Evolutionary conservation across 73 alveolate species (phyloP).

Genomic region (Durusdinium trenchii): DNA sequence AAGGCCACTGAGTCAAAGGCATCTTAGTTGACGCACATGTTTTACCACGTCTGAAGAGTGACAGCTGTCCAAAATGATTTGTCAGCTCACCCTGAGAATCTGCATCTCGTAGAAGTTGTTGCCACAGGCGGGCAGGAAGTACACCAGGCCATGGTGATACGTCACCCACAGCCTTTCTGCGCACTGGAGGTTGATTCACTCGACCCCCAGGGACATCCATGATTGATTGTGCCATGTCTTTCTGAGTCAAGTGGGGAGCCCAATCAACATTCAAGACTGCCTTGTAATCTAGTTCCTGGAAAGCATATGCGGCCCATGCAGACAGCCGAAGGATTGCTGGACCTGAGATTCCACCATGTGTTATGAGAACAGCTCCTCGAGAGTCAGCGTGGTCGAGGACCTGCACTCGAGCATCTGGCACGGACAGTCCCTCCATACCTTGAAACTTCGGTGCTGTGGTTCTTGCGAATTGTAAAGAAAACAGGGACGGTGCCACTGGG

Average conservation of each 20-base stretch:
- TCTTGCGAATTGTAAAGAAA: conserved; percentile 24
- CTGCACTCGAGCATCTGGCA: conserved; percentile 58
- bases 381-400: background rate
- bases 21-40: background rate
- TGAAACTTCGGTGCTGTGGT: background rate
- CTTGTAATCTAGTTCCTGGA: conserved; percentile 34
- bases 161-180: conserved; percentile 64
- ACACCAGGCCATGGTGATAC: conserved; percentile 92
- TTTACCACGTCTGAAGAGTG: background rate
- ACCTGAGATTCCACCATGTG: conserved; percentile 75
- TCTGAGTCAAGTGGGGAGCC: conserved; percentile 20
- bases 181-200: conserved; percentile 57
- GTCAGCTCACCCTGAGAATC: background rate
- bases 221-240: conserved; percentile 23
- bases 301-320: conserved; percentile 84
- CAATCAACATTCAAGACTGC: conserved; percentile 54
- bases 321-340: conserved; percentile 80
- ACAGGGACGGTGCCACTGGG: conserved; percentile 66
- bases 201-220: conserved; percentile 81
- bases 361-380: conserved; percentile 57
- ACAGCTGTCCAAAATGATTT: conserved; percentile 42
- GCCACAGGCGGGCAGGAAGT: conserved; percentile 84
- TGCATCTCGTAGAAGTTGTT: conserved; percentile 20
- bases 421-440: conserved; percentile 59
- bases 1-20: conserved; percentile 79